A percentile compares a stretch with the other conserved stretches of the same genome.
Conservation (phyloP, 75 land plant genomes). For the Pinus tabuliformis region DNA sequence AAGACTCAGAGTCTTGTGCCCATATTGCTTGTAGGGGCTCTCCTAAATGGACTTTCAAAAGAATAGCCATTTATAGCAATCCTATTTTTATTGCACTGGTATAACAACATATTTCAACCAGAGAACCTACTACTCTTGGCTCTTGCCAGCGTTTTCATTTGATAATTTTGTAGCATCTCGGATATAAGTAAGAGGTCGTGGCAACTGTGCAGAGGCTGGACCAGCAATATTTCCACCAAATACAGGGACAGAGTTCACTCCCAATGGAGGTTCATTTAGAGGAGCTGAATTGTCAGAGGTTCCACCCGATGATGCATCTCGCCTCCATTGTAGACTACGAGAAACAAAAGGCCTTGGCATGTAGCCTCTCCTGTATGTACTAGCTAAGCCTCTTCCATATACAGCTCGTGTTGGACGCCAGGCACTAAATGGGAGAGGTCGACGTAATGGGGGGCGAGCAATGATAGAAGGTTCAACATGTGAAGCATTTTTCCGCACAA, state of each 20-base stretch:
- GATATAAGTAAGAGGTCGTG: slow-evolving; percentile 48
- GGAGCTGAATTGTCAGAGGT: slow-evolving; percentile 7
- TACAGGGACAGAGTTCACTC: slow-evolving; percentile 11
- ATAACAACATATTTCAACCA: too few relatives aligned
- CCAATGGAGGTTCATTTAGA: neutral
- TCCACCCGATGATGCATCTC: slow-evolving; percentile 30
- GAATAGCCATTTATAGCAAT: too few relatives aligned
- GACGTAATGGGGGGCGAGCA: slow-evolving; percentile 24
- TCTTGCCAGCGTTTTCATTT: slow-evolving; percentile 14
- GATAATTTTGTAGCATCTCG: slow-evolving; percentile 33
- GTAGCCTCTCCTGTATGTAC: slow-evolving; percentile 33
- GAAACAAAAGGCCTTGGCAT: slow-evolving; percentile 27
- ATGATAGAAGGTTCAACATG: slow-evolving; percentile 22
- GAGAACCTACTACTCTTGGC: too few relatives aligned
- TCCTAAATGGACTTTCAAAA: too few relatives aligned
- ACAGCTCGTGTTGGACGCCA: slow-evolving; percentile 30
- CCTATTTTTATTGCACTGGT: too few relatives aligned
- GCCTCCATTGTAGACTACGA: slow-evolving; percentile 62
- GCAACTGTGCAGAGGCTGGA: slow-evolving; percentile 4
- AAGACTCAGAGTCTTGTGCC: too few relatives aligned
- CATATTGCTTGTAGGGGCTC: too few relatives aligned
- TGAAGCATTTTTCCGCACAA: slow-evolving; percentile 40
- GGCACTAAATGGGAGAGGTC: slow-evolving; percentile 33
- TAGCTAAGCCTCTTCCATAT: slow-evolving; percentile 35
- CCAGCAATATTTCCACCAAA: neutral